These are phyloP conservation scores for Candida tetrigidarum DNA, from an alignment of 1,139 yeast species.

Conservation along the genomic window DNA sequence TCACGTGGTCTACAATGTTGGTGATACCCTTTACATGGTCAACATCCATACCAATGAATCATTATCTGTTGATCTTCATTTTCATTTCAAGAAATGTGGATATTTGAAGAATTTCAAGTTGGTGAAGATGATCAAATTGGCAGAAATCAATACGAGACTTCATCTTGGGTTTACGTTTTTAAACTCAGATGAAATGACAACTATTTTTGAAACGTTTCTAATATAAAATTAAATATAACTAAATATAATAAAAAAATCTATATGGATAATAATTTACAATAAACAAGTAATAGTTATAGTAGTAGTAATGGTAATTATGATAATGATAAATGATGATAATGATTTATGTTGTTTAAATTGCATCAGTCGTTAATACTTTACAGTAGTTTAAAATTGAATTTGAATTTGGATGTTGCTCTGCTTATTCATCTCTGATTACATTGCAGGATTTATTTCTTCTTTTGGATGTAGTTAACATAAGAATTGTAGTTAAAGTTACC, in stretches of 20 bases:
- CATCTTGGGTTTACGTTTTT: conserved; percentile 16
- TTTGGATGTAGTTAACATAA: conserved; percentile 52
- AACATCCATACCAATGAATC: neutral
- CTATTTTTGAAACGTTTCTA: conserved; percentile 17
- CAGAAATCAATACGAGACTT: conserved; percentile 6
- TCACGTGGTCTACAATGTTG: conserved; percentile 17
- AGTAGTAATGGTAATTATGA: neutral
- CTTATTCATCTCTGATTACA: neutral
- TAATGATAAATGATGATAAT: neutral
- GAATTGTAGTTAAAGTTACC: conserved; percentile 57
- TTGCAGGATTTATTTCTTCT: conserved; percentile 17
- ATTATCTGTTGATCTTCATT: conserved; percentile 5
- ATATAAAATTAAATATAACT: conserved; percentile 8
- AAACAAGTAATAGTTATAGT: neutral
- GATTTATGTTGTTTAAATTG: neutral
- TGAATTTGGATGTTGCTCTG: neutral
- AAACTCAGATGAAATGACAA: conserved; percentile 9
- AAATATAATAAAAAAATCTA: conserved; percentile 3
- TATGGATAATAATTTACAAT: conserved; percentile 4
- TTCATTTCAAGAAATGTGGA: conserved; percentile 15
- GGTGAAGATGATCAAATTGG: conserved; percentile 14
- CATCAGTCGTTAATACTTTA: conserved; percentile 5
- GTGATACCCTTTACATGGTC: conserved; percentile 1
- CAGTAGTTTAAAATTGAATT: neutral
- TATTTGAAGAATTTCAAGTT: conserved; percentile 16